phyloP scores from a whole-genome alignment of 2,329 filamentous ascomycete genomes.

The Ophiostoma ulmi region DNA sequence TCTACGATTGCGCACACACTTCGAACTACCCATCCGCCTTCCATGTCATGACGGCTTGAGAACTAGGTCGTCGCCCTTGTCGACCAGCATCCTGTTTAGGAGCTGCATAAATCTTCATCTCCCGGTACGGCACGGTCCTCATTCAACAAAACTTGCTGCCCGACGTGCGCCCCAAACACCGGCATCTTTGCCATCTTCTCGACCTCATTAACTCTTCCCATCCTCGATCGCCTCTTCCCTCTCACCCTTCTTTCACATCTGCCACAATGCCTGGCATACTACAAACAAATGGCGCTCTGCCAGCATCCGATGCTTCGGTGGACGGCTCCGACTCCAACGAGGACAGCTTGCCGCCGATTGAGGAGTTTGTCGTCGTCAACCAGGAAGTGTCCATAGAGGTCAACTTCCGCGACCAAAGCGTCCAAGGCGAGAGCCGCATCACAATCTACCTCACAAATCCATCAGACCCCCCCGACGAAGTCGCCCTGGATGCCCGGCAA shows the following conservation, averaged over 20 bases:
- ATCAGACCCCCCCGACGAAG: slow-evolving; percentile 50
- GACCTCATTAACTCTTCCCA: no score
- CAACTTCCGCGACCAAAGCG: slow-evolving; percentile 68
- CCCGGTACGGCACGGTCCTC: not conserved
- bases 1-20: not conserved
- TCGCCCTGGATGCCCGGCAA: slow-evolving; percentile 58
- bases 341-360: slow-evolving; percentile 23
- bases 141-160: not conserved
- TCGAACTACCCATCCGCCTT: not conserved
- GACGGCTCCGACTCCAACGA: slow-evolving; percentile 21
- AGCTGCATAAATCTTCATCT: not conserved
- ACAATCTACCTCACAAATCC: slow-evolving; percentile 61
- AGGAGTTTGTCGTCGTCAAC: slow-evolving; percentile 57
- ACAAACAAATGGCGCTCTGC: slow-evolving; percentile 22
- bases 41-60: slow-evolving; percentile 15
- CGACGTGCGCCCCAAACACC: not conserved
- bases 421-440: slow-evolving; percentile 77
- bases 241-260: not conserved
- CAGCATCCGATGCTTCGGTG: not conserved
- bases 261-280: slow-evolving; percentile 31
- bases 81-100: not conserved
- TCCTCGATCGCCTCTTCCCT: not conserved
- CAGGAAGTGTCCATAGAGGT: slow-evolving; percentile 88
- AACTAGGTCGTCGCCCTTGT: slow-evolving; percentile 15
- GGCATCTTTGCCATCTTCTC: no score